Percentiles rank a stretch among this genome's conserved stretches.
Evolutionary conservation across 441 rosid species (phyloP).

Genomic region (California macrophylla): DNA sequence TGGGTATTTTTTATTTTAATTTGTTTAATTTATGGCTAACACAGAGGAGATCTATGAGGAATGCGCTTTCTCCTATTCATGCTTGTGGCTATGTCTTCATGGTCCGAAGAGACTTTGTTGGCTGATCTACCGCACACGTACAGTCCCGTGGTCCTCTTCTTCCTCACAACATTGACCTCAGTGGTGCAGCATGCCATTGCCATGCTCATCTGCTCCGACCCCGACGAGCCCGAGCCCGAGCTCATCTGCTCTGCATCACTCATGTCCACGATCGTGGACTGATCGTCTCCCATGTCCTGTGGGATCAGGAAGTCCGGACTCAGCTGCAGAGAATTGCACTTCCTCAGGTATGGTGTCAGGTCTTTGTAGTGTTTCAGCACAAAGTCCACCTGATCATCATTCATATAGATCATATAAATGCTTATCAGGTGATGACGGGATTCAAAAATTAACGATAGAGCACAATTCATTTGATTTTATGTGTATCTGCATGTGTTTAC

Average conservation of each 20-base stretch:
- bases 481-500: constrained; percentile 1
- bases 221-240: constrained; percentile 61
- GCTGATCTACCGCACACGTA: constrained; percentile 50
- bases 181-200: constrained; percentile 22
- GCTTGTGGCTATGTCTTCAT: constrained; percentile 55
- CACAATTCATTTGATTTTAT: background rate
- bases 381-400: constrained; percentile 56
- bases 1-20: background rate
- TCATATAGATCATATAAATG: background rate
- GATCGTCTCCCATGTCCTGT: constrained; percentile 60
- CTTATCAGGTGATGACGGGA: background rate
- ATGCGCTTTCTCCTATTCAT: constrained; percentile 79
- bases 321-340: constrained; percentile 57
- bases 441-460: background rate
- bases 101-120: constrained; percentile 32
- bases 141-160: constrained; percentile 61
- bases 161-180: constrained; percentile 43
- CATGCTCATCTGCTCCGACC: constrained; percentile 35
- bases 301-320: constrained; percentile 83
- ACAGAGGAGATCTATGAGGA: constrained; percentile 87
- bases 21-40: constrained; percentile 27
- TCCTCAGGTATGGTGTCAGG: constrained; percentile 51
- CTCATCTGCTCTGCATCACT: constrained; percentile 52
- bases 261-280: constrained; percentile 57
- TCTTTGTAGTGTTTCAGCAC: constrained; percentile 65